Base-by-base conservation (phyloP, 2,329 filamentous ascomycete species). In the Clonostachys chloroleuca region DNA sequence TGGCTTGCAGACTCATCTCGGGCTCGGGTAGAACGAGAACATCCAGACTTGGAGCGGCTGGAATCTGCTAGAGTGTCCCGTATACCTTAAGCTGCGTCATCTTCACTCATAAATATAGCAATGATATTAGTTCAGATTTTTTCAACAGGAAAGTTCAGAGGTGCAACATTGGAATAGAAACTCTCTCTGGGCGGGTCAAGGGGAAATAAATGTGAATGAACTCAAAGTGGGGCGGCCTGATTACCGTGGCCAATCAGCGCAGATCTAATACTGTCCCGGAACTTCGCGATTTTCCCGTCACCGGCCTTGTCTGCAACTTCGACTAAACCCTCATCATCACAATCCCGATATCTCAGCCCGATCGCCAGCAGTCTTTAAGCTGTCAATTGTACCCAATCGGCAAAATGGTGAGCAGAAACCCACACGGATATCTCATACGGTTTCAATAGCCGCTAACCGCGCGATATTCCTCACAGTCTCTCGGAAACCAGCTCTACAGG, bases 401-500 rank as follows among this genome's bases (percentile, higher is more conserved):
- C 61, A 69, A 56, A 50, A 70, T 70, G 68, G 67, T 70, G 63
- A 59, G 63, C 18, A 43, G 34, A 18, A n/a, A 16, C 36, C 43
- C 12, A 18, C 14, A n/a, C 12, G 44, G 33, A 18, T 30, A 20
- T 12, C 39, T 9, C 42, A 43, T n/a, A 46, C 17, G 30, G 17
- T 37, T 42, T 48, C 40, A 33, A 45, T 48, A 52, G 43, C 42
- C 47, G 58, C 67, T 68, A 68, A 70, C 65, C 58, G 57, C 63
- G 58, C 63, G 62, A 46, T 47, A 30, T 30, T 42, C 41, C 42
- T 40, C 47, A 49, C 53, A 70, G 67, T 61, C 67, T 56, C 49
- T 68, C 63, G 52, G 52, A 53, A 64, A 59, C 58, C 58, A 59
- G 40, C 52, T 70, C 57, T 70, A 70, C 63, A 63, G 60, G 67